Evolutionary conservation across 2,329 filamentous ascomycete species (phyloP).

Genomic region (Ophiostoma piceae): DNA sequence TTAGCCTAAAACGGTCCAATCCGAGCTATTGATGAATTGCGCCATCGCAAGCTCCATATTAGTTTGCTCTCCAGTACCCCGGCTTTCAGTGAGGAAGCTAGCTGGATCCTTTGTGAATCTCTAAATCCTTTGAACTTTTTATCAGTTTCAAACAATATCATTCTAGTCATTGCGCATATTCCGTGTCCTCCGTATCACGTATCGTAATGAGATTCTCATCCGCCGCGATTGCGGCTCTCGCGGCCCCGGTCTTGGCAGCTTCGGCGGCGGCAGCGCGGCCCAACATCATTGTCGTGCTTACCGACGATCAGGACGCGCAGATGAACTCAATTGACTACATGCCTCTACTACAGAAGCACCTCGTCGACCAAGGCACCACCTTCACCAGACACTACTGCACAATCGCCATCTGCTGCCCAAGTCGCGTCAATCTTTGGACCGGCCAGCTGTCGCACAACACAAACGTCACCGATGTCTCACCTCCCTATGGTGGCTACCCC

Average conservation of each 20-base stretch:
- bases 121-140: neutral
- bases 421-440: constrained; percentile 59
- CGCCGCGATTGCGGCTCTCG: neutral
- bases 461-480: constrained; percentile 56
- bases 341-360: constrained; percentile 45
- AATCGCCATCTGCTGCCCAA: constrained; percentile 61
- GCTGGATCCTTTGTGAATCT: neutral
- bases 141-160: neutral
- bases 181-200: neutral
- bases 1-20: neutral
- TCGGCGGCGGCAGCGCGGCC: constrained; percentile 16
- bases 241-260: neutral
- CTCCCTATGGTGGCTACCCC: constrained; percentile 59
- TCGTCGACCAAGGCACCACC: constrained; percentile 48
- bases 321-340: constrained; percentile 55
- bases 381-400: constrained; percentile 62
- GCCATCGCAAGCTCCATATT: constrained; percentile 5
- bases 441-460: constrained; percentile 61
- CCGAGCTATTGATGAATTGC: neutral
- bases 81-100: neutral
- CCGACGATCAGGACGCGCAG: constrained; percentile 60
- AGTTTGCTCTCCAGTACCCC: neutral
- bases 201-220: neutral
- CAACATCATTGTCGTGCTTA: constrained; percentile 48
- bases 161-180: neutral